Conservation (phyloP, 805 yeast species). For the Metschnikowia sp. region DNA sequence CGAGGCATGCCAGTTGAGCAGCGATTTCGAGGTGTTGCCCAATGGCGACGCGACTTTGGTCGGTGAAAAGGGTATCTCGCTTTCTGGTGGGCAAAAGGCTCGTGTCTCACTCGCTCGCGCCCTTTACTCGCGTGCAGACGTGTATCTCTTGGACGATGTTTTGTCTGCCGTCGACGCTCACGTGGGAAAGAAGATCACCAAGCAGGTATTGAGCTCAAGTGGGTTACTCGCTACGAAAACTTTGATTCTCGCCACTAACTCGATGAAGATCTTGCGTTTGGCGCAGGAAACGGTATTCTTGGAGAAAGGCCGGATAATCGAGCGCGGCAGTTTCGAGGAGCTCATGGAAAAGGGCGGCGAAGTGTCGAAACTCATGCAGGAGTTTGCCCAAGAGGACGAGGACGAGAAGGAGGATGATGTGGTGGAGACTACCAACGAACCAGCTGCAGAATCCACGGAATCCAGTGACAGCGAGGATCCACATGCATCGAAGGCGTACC, state of each 20-base stretch:
- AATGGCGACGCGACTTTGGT: constrained; percentile 54
- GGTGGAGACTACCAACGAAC: constrained; percentile 1
- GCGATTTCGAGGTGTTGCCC: constrained; percentile 46
- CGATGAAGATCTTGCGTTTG: constrained; percentile 50
- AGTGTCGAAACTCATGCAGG: constrained; percentile 30
- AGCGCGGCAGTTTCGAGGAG: constrained; percentile 50
- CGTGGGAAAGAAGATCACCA: constrained; percentile 55
- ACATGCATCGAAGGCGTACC: constrained; percentile 6
- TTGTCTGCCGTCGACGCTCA: constrained; percentile 72
- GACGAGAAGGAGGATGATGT: constrained; percentile 12
- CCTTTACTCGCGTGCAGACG: constrained; percentile 58
- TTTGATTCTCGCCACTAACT: constrained; percentile 56
- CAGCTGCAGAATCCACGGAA: constrained; percentile 2
- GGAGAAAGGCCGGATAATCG: constrained; percentile 51
- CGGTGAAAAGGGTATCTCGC: constrained; percentile 60
- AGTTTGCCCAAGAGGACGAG: constrained; percentile 25
- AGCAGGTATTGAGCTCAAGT: constrained; percentile 42
- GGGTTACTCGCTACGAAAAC: constrained; percentile 54
- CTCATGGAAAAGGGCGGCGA: constrained; percentile 39
- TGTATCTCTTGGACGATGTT: constrained; percentile 61
- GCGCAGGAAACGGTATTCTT: constrained; percentile 63
- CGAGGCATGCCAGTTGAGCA: constrained; percentile 47
- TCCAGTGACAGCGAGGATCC: constrained; percentile 9
- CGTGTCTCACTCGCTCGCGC: constrained; percentile 67
- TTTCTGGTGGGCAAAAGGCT: constrained; percentile 64